A percentile compares a stretch with the other conserved stretches of the same genome.
These are phyloP conservation scores for Microcyclospora pomicola DNA, from an alignment of 2,329 filamentous ascomycete species.

Conservation along the genomic window DNA sequence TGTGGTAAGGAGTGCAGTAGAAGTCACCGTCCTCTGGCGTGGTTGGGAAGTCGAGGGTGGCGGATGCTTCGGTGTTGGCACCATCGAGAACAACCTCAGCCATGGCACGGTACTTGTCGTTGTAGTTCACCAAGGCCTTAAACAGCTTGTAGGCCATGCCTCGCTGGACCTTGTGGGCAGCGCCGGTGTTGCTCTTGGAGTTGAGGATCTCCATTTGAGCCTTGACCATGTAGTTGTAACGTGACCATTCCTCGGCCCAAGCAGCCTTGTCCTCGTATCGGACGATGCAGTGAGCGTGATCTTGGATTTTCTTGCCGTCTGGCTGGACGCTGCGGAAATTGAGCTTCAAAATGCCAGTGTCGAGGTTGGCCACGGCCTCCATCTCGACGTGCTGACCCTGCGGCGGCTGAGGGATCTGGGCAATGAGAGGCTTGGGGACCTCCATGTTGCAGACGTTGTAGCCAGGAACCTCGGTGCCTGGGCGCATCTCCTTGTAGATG, in stretches of 20 bases:
- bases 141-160: slow-evolving; percentile 68
- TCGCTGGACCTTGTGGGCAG: slow-evolving; percentile 58
- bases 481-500: slow-evolving; percentile 49
- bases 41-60: slow-evolving; percentile 40
- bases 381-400: slow-evolving; percentile 47
- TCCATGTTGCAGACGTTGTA: slow-evolving; percentile 55
- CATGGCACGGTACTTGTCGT: slow-evolving; percentile 44
- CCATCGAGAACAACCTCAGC: slow-evolving; percentile 45
- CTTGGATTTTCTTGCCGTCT: slow-evolving; percentile 43
- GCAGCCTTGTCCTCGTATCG: slow-evolving; percentile 45
- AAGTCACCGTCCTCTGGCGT: slow-evolving; percentile 41
- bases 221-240: slow-evolving; percentile 46
- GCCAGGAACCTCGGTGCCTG: slow-evolving; percentile 41
- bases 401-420: slow-evolving; percentile 33
- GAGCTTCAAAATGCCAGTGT: slow-evolving; percentile 41
- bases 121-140: slow-evolving; percentile 44
- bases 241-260: slow-evolving; percentile 53
- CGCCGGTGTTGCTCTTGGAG: slow-evolving; percentile 49
- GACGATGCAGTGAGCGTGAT: slow-evolving; percentile 50
- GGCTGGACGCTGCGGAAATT: slow-evolving; percentile 44
- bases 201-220: slow-evolving; percentile 50
- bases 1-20: slow-evolving; percentile 46
- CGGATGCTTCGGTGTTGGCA: slow-evolving; percentile 41
- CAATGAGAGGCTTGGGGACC: slow-evolving; percentile 57
- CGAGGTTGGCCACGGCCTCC: slow-evolving; percentile 45